Evolutionary conservation across 148 eudicot species (phyloP).

Genomic region (Camellia sinensis): DNA sequence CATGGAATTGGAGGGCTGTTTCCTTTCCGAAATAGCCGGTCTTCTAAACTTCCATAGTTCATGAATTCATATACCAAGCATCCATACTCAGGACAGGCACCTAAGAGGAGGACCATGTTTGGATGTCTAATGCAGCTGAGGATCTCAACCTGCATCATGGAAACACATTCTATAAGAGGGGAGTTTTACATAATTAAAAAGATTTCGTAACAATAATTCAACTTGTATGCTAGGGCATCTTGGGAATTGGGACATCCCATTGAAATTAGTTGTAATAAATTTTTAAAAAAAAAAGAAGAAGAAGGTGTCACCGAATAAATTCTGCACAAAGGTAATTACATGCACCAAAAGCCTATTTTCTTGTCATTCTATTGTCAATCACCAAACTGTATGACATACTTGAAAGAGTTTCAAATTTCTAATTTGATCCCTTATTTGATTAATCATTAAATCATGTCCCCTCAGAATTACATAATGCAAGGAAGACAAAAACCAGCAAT

Average conservation of each 20-base stretch:
- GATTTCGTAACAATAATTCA: neutral
- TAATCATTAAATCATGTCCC: neutral
- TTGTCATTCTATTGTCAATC: neutral
- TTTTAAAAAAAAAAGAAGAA: too few species aligned
- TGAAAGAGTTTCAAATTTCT: neutral
- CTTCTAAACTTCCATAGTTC: constrained; percentile 76
- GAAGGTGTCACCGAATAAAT: neutral
- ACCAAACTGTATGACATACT: neutral
- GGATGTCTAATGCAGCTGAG: constrained; percentile 77
- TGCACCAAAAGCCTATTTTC: neutral
- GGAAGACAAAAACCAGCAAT: neutral
- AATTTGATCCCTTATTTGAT: neutral
- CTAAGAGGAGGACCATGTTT: constrained; percentile 81
- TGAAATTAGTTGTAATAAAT: neutral
- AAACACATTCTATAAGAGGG: neutral
- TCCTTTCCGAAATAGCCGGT: constrained; percentile 58
- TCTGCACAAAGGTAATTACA: neutral
- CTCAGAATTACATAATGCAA: neutral
- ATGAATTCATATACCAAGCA: constrained; percentile 79
- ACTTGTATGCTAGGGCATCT: neutral
- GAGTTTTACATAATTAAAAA: neutral
- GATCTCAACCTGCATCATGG: constrained; percentile 57
- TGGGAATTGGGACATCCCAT: neutral
- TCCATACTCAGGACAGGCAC: constrained; percentile 84
- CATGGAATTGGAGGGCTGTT: constrained; percentile 73